These are phyloP conservation scores for Lentinula lateritia DNA, from an alignment of 768 basidiomycete species.

Conservation along the genomic window DNA sequence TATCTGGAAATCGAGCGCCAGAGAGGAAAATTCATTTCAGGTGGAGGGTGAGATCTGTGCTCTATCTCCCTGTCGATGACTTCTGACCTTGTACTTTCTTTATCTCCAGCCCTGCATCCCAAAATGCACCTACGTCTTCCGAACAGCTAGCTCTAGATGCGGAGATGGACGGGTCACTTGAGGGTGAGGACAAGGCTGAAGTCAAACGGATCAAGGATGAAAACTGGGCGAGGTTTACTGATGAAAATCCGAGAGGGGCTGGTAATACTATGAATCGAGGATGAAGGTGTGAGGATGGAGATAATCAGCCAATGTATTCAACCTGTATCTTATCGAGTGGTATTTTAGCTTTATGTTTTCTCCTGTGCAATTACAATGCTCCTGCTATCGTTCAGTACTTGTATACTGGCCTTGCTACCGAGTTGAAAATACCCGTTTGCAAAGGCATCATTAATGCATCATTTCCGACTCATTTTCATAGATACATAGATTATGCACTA, in stretches of 20 bases:
- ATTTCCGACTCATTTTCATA: neutral
- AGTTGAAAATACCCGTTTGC: no score
- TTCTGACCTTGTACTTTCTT: slow-evolving; percentile 4
- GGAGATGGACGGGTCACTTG: slow-evolving; percentile 76
- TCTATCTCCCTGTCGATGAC: neutral
- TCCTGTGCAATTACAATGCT: no score
- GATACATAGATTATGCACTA: neutral
- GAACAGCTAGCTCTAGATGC: slow-evolving; percentile 76
- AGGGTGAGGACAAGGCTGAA: slow-evolving; percentile 66
- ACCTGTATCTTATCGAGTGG: neutral
- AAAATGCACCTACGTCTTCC: slow-evolving; percentile 60
- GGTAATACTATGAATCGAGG: slow-evolving; percentile 98
- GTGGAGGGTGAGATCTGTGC: slow-evolving; percentile 65
- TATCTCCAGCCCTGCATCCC: slow-evolving; percentile 54
- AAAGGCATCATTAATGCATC: no score
- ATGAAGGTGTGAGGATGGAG: slow-evolving; percentile 24
- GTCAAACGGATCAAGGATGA: slow-evolving; percentile 82
- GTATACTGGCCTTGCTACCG: no score
- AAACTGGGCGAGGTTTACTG: slow-evolving; percentile 86
- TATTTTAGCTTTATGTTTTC: neutral
- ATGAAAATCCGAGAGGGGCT: slow-evolving; percentile 81
- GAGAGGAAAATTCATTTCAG: slow-evolving; percentile 82
- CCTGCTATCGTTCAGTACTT: no score
- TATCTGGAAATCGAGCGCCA: slow-evolving; percentile 82
- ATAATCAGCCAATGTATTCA: neutral